Base-by-base conservation (phyloP, 2,329 filamentous ascomycete genomes). In the Cladophialophora exuberans region DNA sequence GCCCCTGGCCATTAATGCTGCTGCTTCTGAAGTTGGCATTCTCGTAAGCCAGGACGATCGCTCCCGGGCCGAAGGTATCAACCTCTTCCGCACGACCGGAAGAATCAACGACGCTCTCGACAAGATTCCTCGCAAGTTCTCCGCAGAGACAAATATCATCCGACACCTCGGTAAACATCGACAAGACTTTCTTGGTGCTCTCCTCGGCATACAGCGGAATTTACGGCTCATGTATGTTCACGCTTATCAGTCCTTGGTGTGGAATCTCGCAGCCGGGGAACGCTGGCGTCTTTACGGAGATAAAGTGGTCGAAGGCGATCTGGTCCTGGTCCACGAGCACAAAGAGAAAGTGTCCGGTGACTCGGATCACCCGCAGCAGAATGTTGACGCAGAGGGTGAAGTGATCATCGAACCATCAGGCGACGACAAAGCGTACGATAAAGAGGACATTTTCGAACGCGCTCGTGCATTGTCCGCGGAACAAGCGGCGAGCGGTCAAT, bases 141-240 rank as follows among this genome's bases (percentile, higher is more conserved):
- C 83, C 33, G 91, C 90, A 3, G 94, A 99, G 71, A 76, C 77
- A 15, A 83, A 82, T 62, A 81, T 99, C 63, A 88, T 99, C 57
- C 83, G 86, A 52, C 89, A 95, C 65, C 82, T 97, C 18, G 75
- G 76, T 52, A 66, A 67, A 22, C 54, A 79, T 18, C 73, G 74
- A 33, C 81, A 80, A 38, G 93, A 99, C 72, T 94, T 84, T 69
- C 80, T 89, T 56, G 92, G 92, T 20, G 90, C 94, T 1, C 73
- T 99, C 47, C 82, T 87, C 67, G 81, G 82, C 50, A 92, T 99
- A 59, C 88, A 88, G 20, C 83, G 92, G 15, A 90, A 89, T 44
- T 78, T 97, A 65, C 84, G 91, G 38, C 83, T 90, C 55, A 97
- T 99, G 88, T 99, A 97, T 69, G 86, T 96, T 13, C 94, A 99